A percentile compares a stretch with the other conserved stretches of the same genome.
Evolutionary conservation across 306 rosid genomes (phyloP).

Genomic region (Hylodesmum podocarpum): DNA sequence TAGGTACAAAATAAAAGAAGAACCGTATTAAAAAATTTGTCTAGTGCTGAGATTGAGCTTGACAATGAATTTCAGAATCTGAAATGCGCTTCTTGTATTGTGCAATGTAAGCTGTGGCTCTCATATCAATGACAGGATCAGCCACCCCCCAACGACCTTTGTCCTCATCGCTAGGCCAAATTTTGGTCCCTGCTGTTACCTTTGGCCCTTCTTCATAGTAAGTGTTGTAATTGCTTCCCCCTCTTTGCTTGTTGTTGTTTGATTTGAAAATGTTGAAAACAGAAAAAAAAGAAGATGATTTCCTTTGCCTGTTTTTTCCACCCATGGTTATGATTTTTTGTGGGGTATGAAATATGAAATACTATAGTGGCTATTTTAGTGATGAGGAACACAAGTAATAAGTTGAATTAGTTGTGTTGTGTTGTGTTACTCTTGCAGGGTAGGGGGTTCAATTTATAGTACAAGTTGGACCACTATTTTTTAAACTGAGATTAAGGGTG

Average conservation of each 20-base stretch:
- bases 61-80: slow-evolving; percentile 52
- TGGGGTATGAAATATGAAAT: background rate
- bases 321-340: slow-evolving; percentile 38
- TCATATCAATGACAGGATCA: slow-evolving; percentile 70
- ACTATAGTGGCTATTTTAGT: background rate
- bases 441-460: slow-evolving; percentile 34
- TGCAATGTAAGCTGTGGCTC: slow-evolving; percentile 60
- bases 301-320: slow-evolving; percentile 60
- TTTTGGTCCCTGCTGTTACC: slow-evolving; percentile 27
- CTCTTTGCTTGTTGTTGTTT: slow-evolving; percentile 30
- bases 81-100: slow-evolving; percentile 49
- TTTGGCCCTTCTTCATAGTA: slow-evolving; percentile 43
- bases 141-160: slow-evolving; percentile 60
- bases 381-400: background rate
- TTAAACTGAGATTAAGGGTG: slow-evolving; percentile 22
- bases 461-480: slow-evolving; percentile 22
- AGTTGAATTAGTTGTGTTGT: slow-evolving; percentile 8
- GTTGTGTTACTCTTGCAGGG: background rate
- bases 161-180: slow-evolving; percentile 87
- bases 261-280: slow-evolving; percentile 63
- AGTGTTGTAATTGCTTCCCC: slow-evolving; percentile 10
- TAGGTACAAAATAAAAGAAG: slow-evolving; percentile 1
- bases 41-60: slow-evolving; percentile 36
- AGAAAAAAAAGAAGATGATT: slow-evolving; percentile 57
- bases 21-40: background rate